Evolutionary conservation across 2,329 filamentous ascomycete genomes (phyloP).

Genomic region (Decorospora gaudefroyi): DNA sequence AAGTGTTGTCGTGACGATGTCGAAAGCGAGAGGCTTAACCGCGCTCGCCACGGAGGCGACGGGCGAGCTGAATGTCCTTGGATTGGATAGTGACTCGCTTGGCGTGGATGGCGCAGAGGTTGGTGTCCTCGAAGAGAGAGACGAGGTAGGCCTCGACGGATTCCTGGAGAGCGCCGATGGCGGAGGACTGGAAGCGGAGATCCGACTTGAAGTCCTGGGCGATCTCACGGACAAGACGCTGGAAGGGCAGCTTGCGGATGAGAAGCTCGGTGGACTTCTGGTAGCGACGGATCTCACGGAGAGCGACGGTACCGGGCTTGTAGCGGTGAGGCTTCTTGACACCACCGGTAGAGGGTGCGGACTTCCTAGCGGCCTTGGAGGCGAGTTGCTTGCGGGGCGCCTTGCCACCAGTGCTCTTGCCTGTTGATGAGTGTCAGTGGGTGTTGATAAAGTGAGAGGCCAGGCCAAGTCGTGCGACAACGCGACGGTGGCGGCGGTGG

Average conservation of each 20-base stretch:
- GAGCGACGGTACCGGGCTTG: slow-evolving; percentile 71
- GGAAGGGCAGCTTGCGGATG: slow-evolving; percentile 78
- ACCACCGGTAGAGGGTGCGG: slow-evolving; percentile 87
- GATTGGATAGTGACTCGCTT: slow-evolving; percentile 96
- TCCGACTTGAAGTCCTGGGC: slow-evolving; percentile 67
- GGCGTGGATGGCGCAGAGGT: slow-evolving; percentile 94
- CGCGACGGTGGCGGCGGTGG: too few species aligned
- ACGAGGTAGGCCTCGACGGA: slow-evolving; percentile 95
- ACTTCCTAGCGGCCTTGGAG: slow-evolving; percentile 99
- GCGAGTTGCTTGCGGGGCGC: slow-evolving; percentile 90
- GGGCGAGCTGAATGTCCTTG: slow-evolving; percentile 93
- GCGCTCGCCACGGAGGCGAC: slow-evolving; percentile 60
- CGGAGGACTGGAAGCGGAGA: slow-evolving; percentile 94
- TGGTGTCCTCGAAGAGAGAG: slow-evolving; percentile 94
- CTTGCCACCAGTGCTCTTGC: slow-evolving; percentile 76
- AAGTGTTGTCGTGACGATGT: slow-evolving; percentile 31
- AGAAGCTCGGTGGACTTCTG: slow-evolving; percentile 89
- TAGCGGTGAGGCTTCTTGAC: slow-evolving; percentile 62
- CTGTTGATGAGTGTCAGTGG: slow-evolving; percentile 51
- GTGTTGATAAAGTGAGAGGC: slow-evolving; percentile 5
- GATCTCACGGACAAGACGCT: slow-evolving; percentile 78
- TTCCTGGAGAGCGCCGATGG: slow-evolving; percentile 91
- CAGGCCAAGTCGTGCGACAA: slow-evolving; percentile 12
- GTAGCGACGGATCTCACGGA: slow-evolving; percentile 89
- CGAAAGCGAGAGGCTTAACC: slow-evolving; percentile 49